Percentiles rank a stretch among this genome's conserved stretches.
These are phyloP conservation scores for Macrotyloma uniflorum DNA, from an alignment of 306 rosid species.

Conservation along the genomic window DNA sequence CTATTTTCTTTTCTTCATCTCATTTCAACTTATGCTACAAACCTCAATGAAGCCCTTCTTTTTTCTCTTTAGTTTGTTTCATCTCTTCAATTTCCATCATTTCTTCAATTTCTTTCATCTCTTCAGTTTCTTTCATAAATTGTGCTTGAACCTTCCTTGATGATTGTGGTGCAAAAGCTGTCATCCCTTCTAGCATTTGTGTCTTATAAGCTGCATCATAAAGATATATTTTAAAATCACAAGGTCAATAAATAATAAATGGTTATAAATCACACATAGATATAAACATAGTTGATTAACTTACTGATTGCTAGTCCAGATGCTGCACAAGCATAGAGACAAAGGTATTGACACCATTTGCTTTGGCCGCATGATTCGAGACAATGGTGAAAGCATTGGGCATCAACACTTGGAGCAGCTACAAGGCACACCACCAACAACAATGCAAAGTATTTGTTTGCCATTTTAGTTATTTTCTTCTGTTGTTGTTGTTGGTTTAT, in stretches of 20 bases:
- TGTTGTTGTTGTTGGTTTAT: neutral
- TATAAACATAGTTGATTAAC: neutral
- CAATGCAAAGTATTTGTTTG: neutral
- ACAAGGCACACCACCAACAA: slow-evolving; percentile 16
- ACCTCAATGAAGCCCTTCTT: no score
- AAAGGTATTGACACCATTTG: no score
- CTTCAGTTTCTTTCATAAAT: neutral
- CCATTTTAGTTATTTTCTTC: neutral
- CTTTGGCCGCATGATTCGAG: no score
- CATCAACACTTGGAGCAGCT: neutral
- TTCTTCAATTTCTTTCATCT: no score
- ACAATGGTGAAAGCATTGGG: no score
- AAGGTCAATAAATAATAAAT: neutral
- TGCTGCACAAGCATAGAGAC: no score
- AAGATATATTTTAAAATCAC: neutral
- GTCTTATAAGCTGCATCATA: neutral
- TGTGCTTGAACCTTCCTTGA: neutral
- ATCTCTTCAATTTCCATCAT: no score
- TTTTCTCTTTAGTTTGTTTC: no score
- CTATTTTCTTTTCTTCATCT: neutral
- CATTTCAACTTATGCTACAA: neutral
- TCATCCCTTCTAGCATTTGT: no score
- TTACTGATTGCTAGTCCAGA: no score
- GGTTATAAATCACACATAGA: neutral
- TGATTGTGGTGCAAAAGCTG: neutral